phyloP scores from a whole-genome alignment of 768 basidiomycete genomes.

The Suillus luteus region DNA sequence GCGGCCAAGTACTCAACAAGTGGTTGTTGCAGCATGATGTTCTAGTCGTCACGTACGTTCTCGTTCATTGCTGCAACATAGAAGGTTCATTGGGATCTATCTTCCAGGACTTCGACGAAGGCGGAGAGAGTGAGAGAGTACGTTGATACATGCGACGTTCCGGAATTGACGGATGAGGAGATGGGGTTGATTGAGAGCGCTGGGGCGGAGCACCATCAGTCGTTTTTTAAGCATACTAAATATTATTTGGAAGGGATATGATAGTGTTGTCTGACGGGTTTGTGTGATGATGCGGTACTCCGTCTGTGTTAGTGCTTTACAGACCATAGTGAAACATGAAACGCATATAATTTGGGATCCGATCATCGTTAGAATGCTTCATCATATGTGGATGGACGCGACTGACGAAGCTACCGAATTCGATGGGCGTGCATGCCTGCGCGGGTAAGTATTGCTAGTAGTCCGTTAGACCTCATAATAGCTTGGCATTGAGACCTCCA shows the following conservation, averaged over 20 bases:
- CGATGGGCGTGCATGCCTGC: too few species aligned
- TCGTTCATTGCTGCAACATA: not conserved
- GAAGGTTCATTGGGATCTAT: not conserved
- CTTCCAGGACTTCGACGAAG: not conserved
- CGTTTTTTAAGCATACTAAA: not conserved
- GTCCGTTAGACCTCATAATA: too few species aligned
- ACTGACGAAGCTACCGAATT: too few species aligned
- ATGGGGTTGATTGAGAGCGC: not conserved
- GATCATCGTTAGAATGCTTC: too few species aligned
- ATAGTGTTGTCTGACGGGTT: not conserved
- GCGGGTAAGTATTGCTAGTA: too few species aligned
- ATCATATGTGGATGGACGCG: too few species aligned
- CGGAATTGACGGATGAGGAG: not conserved
- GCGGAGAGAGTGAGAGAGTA: not conserved
- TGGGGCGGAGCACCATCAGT: not conserved
- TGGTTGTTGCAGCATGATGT: conserved; percentile 18
- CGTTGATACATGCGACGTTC: not conserved
- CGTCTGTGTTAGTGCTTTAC: too few species aligned
- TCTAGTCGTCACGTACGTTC: conserved; percentile 5
- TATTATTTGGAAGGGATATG: not conserved
- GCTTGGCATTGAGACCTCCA: too few species aligned
- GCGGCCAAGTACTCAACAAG: conserved; percentile 20
- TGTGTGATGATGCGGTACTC: too few species aligned
- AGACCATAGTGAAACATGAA: too few species aligned
- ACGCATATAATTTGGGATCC: too few species aligned